Base-by-base conservation (phyloP, 345 rosid genomes). In the Hirschfeldia incana region DNA sequence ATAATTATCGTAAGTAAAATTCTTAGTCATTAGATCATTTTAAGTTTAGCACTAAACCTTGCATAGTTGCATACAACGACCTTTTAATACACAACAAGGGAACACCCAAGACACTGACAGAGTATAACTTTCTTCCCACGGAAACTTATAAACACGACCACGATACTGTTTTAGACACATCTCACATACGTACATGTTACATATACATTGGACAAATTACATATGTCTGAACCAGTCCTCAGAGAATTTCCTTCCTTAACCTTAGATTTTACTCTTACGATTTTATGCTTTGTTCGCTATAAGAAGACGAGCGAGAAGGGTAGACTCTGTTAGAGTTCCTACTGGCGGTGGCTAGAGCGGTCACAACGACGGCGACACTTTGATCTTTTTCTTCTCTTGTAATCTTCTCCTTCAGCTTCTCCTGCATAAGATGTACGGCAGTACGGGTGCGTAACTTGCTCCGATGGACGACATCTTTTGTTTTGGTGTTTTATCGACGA, bases 401-500 rank as follows among this genome's bases (percentile, higher is more conserved):
- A 74, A 66, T 65, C 74, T 81, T 76, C 65, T 81, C 81, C 60
- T 72, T 81, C 8, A 65, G 76, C 59, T 72, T 68, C 78, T 51
- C 67, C 77, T 76, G 49, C 67, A 76, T 72, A 15, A 72, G 67
- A 36, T 76, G n/a, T n/a, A n/a, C n/a, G n/a, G n/a, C n/a, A n/a
- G 75, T 9, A 81, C 30, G n/a, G 63, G 69, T 70, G 80, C 83
- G 65, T 81, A 81, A 49, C 37, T 46, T 60, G 80, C 83, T 81
- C 77, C 84, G 4, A 72, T 72, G 77, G 81, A 81, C 9, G 77
- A 76, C 81, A 81, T 81, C 60, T 76, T 29, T 0, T 62, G 51
- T 57, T n/a, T 32, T 10, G 1, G 16, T 37, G 26, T 44, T 58
- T 33, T 27, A 58, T 28, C n/a, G n/a, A n/a, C 36, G 60, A 65